phyloP scores from a whole-genome alignment of 2,329 filamentous ascomycete species.

The Curvularia sp. region DNA sequence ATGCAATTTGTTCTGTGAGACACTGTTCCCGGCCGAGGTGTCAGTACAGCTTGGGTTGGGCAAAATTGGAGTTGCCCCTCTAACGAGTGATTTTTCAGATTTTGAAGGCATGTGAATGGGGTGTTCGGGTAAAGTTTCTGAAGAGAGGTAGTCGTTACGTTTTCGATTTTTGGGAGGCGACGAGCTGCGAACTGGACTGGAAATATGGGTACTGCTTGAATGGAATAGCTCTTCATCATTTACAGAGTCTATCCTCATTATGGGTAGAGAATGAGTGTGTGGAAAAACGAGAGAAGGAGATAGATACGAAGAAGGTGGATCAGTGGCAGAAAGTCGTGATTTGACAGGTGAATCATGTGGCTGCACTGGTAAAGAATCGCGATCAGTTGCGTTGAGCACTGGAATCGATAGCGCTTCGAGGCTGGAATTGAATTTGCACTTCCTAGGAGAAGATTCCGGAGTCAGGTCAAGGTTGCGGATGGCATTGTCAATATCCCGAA shows the following conservation, averaged over 20 bases:
- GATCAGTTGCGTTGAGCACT: constrained; percentile 21
- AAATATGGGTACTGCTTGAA: not conserved
- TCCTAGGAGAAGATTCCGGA: constrained; percentile 37
- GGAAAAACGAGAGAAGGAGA: constrained; percentile 13
- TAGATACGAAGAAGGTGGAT: constrained; percentile 4
- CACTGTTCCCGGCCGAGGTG: not conserved
- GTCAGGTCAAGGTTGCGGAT: constrained; percentile 18
- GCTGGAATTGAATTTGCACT: constrained; percentile 24
- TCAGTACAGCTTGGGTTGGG: constrained; percentile 4
- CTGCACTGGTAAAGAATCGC: constrained; percentile 6
- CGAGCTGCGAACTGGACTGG: not conserved
- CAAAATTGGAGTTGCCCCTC: constrained; percentile 1
- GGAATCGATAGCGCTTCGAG: constrained; percentile 26
- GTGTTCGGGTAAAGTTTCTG: constrained; percentile 14
- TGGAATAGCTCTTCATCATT: not conserved
- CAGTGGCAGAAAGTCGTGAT: not conserved
- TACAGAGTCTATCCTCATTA: not conserved
- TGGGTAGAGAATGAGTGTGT: constrained; percentile 21
- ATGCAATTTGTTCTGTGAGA: constrained; percentile 14
- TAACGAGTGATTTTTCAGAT: constrained; percentile 1
- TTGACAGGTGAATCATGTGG: constrained; percentile 24
- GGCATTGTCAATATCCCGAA: constrained; percentile 24
- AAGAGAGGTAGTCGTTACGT: constrained; percentile 15
- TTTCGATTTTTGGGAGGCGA: not conserved
- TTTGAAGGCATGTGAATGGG: not conserved